Conservation (phyloP, 2,329 filamentous ascomycete genomes). For the Ilyonectria robusta region DNA sequence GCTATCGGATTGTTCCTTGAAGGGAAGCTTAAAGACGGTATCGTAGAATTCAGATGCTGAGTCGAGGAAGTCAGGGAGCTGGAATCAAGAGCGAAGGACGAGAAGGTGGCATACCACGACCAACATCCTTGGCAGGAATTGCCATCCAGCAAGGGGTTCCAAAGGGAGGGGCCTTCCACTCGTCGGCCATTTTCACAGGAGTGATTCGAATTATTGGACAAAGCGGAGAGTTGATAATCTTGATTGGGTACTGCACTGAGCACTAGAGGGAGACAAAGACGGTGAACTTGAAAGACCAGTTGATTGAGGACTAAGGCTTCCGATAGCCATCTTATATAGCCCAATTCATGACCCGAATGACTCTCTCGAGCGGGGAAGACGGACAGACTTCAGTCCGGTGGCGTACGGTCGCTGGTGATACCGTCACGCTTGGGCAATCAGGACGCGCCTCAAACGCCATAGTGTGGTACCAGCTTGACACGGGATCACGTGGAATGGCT, state of each 20-base stretch:
- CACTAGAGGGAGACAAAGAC: not conserved
- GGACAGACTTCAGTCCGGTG: slow-evolving; percentile 40
- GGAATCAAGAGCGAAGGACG: not conserved
- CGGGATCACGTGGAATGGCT: slow-evolving; percentile 38
- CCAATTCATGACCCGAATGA: slow-evolving; percentile 13
- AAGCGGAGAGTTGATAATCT: not conserved
- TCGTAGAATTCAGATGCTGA: slow-evolving; percentile 50
- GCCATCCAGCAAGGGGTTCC: slow-evolving; percentile 49
- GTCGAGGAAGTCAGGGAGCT: slow-evolving; percentile 3
- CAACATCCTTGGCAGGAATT: slow-evolving; percentile 48
- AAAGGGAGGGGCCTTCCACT: slow-evolving; percentile 49
- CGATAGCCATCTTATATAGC: slow-evolving; percentile 40
- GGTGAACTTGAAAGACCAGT: not conserved
- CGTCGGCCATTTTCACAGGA: slow-evolving; percentile 38
- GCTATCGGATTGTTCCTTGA: slow-evolving; percentile 34
- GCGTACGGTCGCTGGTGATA: slow-evolving; percentile 37
- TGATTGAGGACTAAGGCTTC: slow-evolving; percentile 15
- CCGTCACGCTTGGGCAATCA: slow-evolving; percentile 39
- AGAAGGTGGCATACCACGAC: slow-evolving; percentile 41
- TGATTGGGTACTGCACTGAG: not conserved
- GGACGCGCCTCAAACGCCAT: slow-evolving; percentile 38
- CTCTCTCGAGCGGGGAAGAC: slow-evolving; percentile 20
- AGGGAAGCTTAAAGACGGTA: slow-evolving; percentile 47
- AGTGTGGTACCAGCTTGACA: slow-evolving; percentile 33
- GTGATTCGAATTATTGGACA: not conserved